Evolutionary conservation across 352 stramenopile species (phyloP), one percentile per base, ranked within the genome.

Genomic region (Thalassiosira livingstoniorum): DNA sequence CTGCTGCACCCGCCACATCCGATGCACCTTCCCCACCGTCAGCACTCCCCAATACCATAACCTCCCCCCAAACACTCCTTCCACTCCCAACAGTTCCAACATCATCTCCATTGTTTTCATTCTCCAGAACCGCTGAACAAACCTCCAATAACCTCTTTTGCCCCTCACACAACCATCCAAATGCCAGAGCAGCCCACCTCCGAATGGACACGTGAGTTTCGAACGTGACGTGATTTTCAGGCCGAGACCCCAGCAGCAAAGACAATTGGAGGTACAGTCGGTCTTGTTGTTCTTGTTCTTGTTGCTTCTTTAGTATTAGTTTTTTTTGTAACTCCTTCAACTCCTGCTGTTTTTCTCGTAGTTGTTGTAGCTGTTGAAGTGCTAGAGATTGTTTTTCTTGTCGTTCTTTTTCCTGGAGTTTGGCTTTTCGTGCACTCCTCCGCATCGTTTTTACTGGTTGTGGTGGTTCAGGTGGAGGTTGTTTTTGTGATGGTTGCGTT

Each of bases 151-250:
- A 45, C 35, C 76, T 31, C 25, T 75, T 54, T 39, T 90, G 83
- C 32, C 86, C 88, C 29, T 72, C 51, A 31, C 81, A 83, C 25
- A 84, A 72, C 88, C 86, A 91, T 31, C 86, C 80, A 64, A 93
- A 78, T 18, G 81, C 81, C 51, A 91, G 71, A 21, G 73, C 76
- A 34, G 88, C 64, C 86, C 83, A 91, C 35, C 83, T 64, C 61
- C 82, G 82, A 29, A 91, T 71, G 1, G 85, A 83, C 18, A 91
- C 80, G 62, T 87, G 68, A 72, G 61, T 74, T 67, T 88, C 71
- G 54, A 88, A 88, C 34, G 71, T 43, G 0, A 87, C 42, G 25
- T 75, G 65, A 79, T 84, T 83, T 55, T 87, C 81, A 0, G 47
- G 13, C 11, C 75, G 42, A 31, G 39, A 15, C 0, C 47, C 60